Conservation (phyloP, 768 basidiomycete genomes). For the Boletellus ananas region DNA sequence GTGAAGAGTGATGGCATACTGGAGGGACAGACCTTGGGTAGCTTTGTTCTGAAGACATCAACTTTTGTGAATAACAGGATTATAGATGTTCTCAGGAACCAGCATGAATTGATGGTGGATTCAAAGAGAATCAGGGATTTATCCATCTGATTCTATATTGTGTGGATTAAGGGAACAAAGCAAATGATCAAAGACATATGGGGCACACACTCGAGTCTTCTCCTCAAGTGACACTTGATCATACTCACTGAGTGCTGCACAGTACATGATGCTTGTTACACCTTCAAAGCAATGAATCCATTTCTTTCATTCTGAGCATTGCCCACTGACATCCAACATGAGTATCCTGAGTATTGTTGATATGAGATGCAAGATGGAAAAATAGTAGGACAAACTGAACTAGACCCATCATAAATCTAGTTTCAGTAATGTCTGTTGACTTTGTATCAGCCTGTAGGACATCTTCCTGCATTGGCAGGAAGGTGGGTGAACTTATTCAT, state of each 20-base stretch:
- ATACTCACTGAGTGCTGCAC: no score
- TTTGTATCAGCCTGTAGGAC: slow-evolving; percentile 83
- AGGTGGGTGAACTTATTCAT: slow-evolving; percentile 79
- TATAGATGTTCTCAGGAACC: slow-evolving; percentile 61
- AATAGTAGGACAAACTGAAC: slow-evolving; percentile 42
- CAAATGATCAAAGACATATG: not conserved
- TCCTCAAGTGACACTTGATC: slow-evolving; percentile 70
- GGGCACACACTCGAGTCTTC: slow-evolving; percentile 33
- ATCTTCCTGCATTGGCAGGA: slow-evolving; percentile 82
- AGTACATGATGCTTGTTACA: slow-evolving; percentile 79
- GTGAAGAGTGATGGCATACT: accelerated
- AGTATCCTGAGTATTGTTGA: slow-evolving; percentile 38
- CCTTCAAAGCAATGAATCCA: slow-evolving; percentile 80
- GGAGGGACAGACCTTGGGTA: slow-evolving; percentile 42
- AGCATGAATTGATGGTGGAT: no score
- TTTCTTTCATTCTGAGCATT: slow-evolving; percentile 77
- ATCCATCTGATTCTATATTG: slow-evolving; percentile 62
- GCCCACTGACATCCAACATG: slow-evolving; percentile 81
- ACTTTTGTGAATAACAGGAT: slow-evolving; percentile 72
- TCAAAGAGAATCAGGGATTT: no score
- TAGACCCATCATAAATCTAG: slow-evolving; percentile 69
- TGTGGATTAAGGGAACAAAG: not conserved
- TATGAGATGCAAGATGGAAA: not conserved
- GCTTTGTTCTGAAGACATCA: slow-evolving; percentile 74
- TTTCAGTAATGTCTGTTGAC: slow-evolving; percentile 94